A percentile compares a stretch with the other conserved stretches of the same genome.
phyloP scores from a whole-genome alignment of 208 protist species.

The Tritrichomonas musculus region DNA sequence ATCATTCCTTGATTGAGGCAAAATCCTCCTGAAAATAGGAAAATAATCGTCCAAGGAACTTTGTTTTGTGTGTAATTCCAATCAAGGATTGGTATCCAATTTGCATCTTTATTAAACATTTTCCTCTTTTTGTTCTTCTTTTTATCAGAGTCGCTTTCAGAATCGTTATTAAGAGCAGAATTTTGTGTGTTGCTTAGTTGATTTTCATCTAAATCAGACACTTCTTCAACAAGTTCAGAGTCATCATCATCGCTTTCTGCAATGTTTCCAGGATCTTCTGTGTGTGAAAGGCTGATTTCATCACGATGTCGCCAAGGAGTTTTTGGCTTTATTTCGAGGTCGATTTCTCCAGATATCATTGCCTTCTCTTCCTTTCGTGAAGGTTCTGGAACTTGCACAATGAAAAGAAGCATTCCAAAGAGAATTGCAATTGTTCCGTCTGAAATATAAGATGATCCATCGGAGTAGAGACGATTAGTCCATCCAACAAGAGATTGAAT shows the following conservation, averaged over 20 bases:
- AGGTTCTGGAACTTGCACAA: neutral
- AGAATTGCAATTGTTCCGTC: neutral
- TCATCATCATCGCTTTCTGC: neutral
- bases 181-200: no score
- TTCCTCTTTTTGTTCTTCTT: neutral
- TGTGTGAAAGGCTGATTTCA: no score
- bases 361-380: neutral
- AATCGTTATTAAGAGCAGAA: no score
- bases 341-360: neutral
- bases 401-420: neutral
- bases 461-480: neutral
- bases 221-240: neutral
- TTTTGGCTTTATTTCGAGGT: neutral
- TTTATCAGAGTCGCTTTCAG: no score
- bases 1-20: conserved; percentile 37
- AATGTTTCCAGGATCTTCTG: no score
- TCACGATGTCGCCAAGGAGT: no score
- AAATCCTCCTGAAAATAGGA: conserved; percentile 45
- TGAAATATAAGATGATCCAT: neutral
- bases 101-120: neutral
- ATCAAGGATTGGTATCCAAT: neutral
- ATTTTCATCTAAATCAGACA: no score
- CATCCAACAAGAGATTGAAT: neutral
- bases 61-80: conserved; percentile 27
- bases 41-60: conserved; percentile 42